Base-by-base conservation (phyloP, 2,329 filamentous ascomycete genomes). In the Bipolaris cookei region DNA sequence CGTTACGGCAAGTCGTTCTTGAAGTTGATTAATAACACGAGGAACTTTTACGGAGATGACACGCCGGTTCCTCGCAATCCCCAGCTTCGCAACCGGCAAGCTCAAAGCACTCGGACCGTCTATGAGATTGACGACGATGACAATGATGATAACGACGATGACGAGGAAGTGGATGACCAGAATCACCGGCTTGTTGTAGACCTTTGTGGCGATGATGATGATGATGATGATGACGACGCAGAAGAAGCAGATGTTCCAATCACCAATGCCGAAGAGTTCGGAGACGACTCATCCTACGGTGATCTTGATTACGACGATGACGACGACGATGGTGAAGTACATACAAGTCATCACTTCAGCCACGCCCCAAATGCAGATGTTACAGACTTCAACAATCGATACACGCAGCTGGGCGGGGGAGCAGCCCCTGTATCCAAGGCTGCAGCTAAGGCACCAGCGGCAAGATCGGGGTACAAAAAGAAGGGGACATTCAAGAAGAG, bases 1-100 rank as follows among this genome's bases (percentile, higher is more conserved):
- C 78, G 80, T 2, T 86, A 88, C 68, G 90, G 90, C 6, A 77
- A 76, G 32, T 81, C 79, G 51, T 86, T 94, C 60, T 71, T 90
- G 35, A 79, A 81, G 1, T 73, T 92, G 4, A 78, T 92, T 64
- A 68, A 56, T 21, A 72, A 61, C 48, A 67, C 59, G 62, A 77
- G 64, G 52, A 69, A 61, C 6, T 53, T 67, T 30, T 74, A 68
- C 42, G 65, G 61, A 10, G 49, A 59, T 3, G 46, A 59, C 11
- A 42, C 49, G 16, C 71, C 70, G 8, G 35, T 50, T 21, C 59
- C 66, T 18, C 64, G 54, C 28, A 56, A 64, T 20, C 48, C 42
- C 10, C 51, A 45, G n/a, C 38, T 60, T 30, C 53, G 46, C 42
- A 63, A 67, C 47, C 63, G 59, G 18, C 50, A 63, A 43, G 51